Evolutionary conservation across 2,329 filamentous ascomycete genomes (phyloP), one percentile per base, ranked within the genome.

Genomic region (Sordariomycetes sp.): DNA sequence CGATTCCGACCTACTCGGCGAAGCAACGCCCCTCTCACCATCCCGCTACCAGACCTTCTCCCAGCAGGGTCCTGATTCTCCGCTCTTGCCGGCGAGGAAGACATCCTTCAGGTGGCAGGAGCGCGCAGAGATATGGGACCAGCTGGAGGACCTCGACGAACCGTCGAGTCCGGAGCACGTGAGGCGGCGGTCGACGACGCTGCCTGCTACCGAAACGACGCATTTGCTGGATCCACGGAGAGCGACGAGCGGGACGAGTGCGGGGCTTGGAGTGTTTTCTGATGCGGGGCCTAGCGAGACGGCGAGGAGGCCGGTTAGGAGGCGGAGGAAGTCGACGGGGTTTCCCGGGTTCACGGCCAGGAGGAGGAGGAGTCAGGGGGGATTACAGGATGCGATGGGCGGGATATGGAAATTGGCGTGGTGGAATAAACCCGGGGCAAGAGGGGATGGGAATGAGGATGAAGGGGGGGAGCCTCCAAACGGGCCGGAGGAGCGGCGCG

Each of bases 121-220:
- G 66, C 81, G 82, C 1, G 84, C 83, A 39, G 88, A 94, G 63
- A 94, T 95, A 35, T 95, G 90, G 90, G 87, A 84, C 58, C 90
- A 95, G 67, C 76, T 96, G 15, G 86, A 94, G 65, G 90, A 95
- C 64, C 82, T 48, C 48, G 54, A 17, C 57, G 52, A 24, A 17
- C 56, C 22, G 35, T 55, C 22, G 52, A 72, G 68, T 58, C 71
- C 72, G 55, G 68, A 72, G 0, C 62, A 67, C 3, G 68, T 65
- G 50, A 71, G 76, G 52, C 66, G 70, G 25, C 74, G 78, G 15
- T 78, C 78, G 12, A 76, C 70, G 57, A 80, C 78, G 2, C 59
- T 81, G 39, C 76, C 78, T 0, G 68, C 65, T 1, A 66, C 63
- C 36, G 74, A 77, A 55, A 68, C 68, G 6, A 69, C 72, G 1